phyloP scores from a whole-genome alignment of 768 basidiomycete species.

The Rhodocollybia butyracea region DNA sequence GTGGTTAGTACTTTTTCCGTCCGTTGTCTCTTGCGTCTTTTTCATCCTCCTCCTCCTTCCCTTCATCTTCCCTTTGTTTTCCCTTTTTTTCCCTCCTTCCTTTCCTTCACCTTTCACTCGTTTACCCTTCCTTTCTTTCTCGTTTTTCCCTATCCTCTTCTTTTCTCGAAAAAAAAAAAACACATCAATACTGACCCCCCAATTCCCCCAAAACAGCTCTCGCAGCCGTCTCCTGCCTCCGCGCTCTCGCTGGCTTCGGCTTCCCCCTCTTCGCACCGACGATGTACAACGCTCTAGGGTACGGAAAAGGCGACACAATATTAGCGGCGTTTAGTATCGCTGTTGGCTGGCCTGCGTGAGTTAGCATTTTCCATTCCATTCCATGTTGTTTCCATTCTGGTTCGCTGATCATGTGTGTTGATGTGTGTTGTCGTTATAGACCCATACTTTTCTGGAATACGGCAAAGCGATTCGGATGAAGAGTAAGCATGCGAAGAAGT shows the following conservation, averaged over 20 bases:
- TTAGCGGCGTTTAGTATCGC: constrained; percentile 56
- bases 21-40: not conserved
- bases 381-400: too few relatives aligned
- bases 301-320: constrained; percentile 67
- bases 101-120: not conserved
- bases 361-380: not conserved
- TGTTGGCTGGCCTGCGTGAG: constrained; percentile 55
- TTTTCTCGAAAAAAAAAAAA: too few relatives aligned
- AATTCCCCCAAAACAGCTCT: too few relatives aligned
- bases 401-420: too few relatives aligned
- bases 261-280: constrained; percentile 75
- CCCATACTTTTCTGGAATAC: too few relatives aligned
- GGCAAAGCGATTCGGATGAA: too few relatives aligned
- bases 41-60: not conserved
- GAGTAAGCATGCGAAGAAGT: too few relatives aligned
- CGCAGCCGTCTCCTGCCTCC: constrained; percentile 56
- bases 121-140: not conserved
- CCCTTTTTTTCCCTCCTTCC: not conserved
- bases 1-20: constrained; percentile 36
- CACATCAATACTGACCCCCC: too few relatives aligned
- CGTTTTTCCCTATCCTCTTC: not conserved
- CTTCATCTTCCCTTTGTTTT: not conserved
- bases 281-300: constrained; percentile 65
- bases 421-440: too few relatives aligned
- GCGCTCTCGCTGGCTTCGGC: constrained; percentile 67